phyloP scores from a whole-genome alignment of 2,329 filamentous ascomycete species.

The Apiospora koreana region DNA sequence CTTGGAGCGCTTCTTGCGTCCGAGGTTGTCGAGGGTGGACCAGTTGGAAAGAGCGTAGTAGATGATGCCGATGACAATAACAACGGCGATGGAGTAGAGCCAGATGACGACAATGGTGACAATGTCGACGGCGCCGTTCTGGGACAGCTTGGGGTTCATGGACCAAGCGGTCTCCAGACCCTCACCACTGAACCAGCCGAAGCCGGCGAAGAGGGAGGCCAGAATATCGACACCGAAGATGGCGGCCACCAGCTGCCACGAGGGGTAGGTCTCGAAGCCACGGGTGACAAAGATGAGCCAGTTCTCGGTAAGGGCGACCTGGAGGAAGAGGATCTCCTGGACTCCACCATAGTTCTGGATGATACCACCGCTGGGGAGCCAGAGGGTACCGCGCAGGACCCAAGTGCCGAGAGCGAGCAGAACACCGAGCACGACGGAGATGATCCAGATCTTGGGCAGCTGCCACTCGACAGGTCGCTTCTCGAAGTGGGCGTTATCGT shows the following conservation, averaged over 20 bases:
- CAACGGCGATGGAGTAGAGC: conserved; percentile 54
- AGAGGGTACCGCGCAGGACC: conserved; percentile 67
- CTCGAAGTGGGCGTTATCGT: conserved; percentile 73
- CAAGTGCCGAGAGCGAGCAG: conserved; percentile 67
- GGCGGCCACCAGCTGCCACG: conserved; percentile 68
- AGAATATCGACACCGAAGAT: conserved; percentile 69
- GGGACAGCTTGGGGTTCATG: conserved; percentile 29
- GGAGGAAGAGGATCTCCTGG: conserved; percentile 73
- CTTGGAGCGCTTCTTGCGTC: conserved; percentile 50
- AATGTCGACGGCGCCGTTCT: conserved; percentile 58
- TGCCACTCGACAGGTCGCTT: conserved; percentile 72
- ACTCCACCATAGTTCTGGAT: conserved; percentile 74
- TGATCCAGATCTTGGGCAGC: conserved; percentile 74
- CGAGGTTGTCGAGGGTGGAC: conserved; percentile 41
- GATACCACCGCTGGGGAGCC: conserved; percentile 67
- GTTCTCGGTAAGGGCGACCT: conserved; percentile 73
- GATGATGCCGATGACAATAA: conserved; percentile 52
- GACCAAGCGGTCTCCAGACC: conserved; percentile 42
- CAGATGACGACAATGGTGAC: conserved; percentile 54
- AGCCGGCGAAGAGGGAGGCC: conserved; percentile 69
- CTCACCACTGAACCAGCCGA: conserved; percentile 65
- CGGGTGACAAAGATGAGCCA: conserved; percentile 79
- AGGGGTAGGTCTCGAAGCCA: conserved; percentile 68
- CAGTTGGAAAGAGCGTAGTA: conserved; percentile 46
- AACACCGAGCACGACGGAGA: conserved; percentile 64